Conservation (phyloP, 2,329 filamentous ascomycete species). For the Paecilomyces dactylethromorphus region DNA sequence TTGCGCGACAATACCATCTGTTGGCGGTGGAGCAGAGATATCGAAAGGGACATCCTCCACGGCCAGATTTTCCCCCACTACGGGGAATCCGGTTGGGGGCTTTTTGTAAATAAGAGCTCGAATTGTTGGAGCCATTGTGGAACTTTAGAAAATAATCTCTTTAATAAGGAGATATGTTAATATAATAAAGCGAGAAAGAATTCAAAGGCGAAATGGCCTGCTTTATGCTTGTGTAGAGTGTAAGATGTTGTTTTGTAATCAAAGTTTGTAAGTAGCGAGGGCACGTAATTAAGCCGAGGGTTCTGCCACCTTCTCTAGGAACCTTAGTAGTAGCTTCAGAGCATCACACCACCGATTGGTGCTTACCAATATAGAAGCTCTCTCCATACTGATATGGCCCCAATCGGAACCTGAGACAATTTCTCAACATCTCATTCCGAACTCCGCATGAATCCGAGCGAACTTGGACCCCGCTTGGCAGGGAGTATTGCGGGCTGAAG, state of each 20-base stretch:
- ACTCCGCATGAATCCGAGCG: too few species aligned
- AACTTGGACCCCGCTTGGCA: too few species aligned
- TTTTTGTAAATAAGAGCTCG: neutral
- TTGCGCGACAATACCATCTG: conserved; percentile 59
- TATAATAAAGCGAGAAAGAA: neutral
- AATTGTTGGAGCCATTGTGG: neutral
- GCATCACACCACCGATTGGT: too few species aligned
- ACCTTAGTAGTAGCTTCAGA: too few species aligned
- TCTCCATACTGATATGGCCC: too few species aligned
- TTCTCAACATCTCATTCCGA: too few species aligned
- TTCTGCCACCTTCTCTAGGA: neutral
- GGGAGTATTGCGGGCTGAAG: too few species aligned
- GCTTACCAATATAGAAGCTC: too few species aligned
- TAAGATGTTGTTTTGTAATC: neutral
- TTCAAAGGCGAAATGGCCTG: neutral
- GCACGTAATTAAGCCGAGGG: neutral
- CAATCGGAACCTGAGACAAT: too few species aligned
- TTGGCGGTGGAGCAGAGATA: conserved; percentile 41
- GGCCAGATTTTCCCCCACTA: neutral
- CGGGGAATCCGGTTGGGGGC: neutral
- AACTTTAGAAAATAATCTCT: neutral
- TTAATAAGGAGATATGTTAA: neutral
- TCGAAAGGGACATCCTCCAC: neutral
- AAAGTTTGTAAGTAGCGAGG: neutral
- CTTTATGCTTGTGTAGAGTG: neutral